Evolutionary conservation across 2,329 filamentous ascomycete genomes (phyloP).

Genomic region (Sarocladium kiliense): DNA sequence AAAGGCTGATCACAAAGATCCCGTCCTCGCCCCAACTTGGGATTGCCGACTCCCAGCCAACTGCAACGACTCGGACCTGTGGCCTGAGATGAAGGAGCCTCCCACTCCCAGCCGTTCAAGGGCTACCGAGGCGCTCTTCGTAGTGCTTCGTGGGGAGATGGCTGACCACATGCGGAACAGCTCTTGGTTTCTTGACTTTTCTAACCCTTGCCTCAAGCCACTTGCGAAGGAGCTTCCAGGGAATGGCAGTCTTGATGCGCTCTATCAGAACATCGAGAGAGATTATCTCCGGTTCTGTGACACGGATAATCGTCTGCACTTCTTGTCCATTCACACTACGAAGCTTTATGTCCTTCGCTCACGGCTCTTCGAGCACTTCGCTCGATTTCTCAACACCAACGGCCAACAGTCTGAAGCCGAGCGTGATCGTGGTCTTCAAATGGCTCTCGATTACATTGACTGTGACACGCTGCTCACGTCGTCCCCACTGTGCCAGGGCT

Average conservation of each 20-base stretch:
- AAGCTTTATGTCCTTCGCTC: conserved; percentile 40
- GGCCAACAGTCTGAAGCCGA: conserved; percentile 20
- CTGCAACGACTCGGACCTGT: conserved; percentile 40
- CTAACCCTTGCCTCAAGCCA: conserved; percentile 24
- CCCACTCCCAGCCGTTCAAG: conserved; percentile 19
- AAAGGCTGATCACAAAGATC: conserved; percentile 32
- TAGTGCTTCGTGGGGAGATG: conserved; percentile 33
- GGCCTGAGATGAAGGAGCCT: conserved; percentile 30
- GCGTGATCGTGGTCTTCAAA: conserved; percentile 22
- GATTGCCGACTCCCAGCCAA: conserved; percentile 39
- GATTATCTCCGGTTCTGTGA: conserved; percentile 39
- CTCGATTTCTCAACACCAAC: conserved; percentile 17
- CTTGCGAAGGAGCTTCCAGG: conserved; percentile 19
- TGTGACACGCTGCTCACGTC: conserved; percentile 28
- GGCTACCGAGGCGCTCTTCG: conserved; percentile 38
- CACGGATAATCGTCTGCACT: conserved; percentile 32
- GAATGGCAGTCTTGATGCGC: conserved; percentile 20
- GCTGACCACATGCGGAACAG: conserved; percentile 31
- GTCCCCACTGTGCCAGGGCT: conserved; percentile 26
- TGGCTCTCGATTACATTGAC: conserved; percentile 29
- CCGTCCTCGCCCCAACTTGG: conserved; percentile 29
- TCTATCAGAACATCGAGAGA: conserved; percentile 38
- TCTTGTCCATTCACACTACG: conserved; percentile 31
- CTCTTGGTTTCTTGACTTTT: conserved; percentile 28
- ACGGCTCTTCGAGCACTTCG: conserved; percentile 44